Evolutionary conservation across 1,284 basidiomycete genomes (phyloP), one percentile per base, ranked within the genome.

Genomic region (Puccinia sorghi): DNA sequence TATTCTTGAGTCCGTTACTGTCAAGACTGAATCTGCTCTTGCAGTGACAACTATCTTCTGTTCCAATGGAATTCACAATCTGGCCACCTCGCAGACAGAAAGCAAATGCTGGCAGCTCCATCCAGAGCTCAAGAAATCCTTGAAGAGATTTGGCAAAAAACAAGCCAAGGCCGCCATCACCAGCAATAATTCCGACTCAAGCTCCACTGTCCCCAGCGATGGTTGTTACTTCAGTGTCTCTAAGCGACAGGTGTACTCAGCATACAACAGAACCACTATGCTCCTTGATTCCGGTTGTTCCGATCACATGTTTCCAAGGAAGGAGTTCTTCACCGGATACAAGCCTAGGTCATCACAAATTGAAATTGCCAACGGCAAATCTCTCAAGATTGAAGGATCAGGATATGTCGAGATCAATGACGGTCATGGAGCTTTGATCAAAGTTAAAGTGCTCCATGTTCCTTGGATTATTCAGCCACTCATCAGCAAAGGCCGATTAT

Each of bases 401-500:
- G 48, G 69, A 2, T n/a, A 22, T 25, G 69, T 71, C 7, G 3
- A 25, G 8, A 0, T 41, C 64, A 15, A 43, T 20, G 43, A 48
- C 22, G 22, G 32, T 59, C 9, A 12, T 8, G 27, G 22, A 2
- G 1, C 27, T 1, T 12, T 5, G 3, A 22, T 41, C 37, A 67
- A 43, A 17, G 3, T 67, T 13, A 41, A 67, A 7, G 64, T 39
- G 1, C 46, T 43, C 8, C 67, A 71, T 25, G 41, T 71, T 22
- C 67, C 67, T 22, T 1, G 8, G 27, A 12, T 71, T 17, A 12
- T 27, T 6, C 32, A 39, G 9, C 43, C 69, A 20, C 37, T 54
- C 25, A 73, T 73, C 41, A 73, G 71, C 39, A 32, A 43, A 5
- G 71, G 71, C 17, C 56, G 13, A 43, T 27, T 73, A 9, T 48